These are phyloP conservation scores for Linnemannia elongata DNA, from an alignment of 192 early-diverging fungal genomes.

Conservation along the genomic window DNA sequence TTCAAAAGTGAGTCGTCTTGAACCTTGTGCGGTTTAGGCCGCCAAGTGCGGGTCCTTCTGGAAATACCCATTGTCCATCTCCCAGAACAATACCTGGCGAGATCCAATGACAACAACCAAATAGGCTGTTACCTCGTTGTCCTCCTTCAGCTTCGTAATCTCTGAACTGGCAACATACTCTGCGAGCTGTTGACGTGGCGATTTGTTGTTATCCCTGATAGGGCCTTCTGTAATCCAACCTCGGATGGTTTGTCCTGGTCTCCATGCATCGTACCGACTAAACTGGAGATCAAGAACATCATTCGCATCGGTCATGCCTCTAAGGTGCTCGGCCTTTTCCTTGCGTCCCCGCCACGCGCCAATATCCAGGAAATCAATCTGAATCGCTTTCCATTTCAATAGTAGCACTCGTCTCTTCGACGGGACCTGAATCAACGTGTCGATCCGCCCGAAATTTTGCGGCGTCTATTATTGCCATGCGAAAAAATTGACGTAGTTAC, in stretches of 20 bases:
- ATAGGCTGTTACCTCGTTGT: slow-evolving; percentile 27
- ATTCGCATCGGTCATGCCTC: slow-evolving; percentile 7
- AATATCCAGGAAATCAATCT: slow-evolving; percentile 44
- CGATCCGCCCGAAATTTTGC: slow-evolving; percentile 14
- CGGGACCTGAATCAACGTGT: slow-evolving; percentile 30
- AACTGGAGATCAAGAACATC: slow-evolving; percentile 34
- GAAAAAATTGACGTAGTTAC: slow-evolving; percentile 7
- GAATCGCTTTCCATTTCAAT: slow-evolving; percentile 42
- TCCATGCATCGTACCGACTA: slow-evolving; percentile 20
- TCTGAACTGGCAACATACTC: slow-evolving; percentile 24
- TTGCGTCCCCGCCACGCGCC: neutral
- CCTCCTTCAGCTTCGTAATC: slow-evolving; percentile 23
- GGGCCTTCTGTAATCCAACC: slow-evolving; percentile 28
- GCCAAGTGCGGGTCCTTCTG: slow-evolving; percentile 14
- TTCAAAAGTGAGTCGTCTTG: neutral
- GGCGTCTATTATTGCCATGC: slow-evolving; percentile 17
- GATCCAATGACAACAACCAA: slow-evolving; percentile 53
- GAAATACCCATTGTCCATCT: slow-evolving; percentile 26
- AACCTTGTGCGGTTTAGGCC: slow-evolving; percentile 12
- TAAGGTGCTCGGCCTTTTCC: slow-evolving; percentile 31
- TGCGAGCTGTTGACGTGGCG: slow-evolving; percentile 31
- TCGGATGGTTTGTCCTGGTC: slow-evolving; percentile 40
- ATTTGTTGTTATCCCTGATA: neutral
- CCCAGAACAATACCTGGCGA: slow-evolving; percentile 45
- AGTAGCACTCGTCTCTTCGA: slow-evolving; percentile 22